Base-by-base conservation (phyloP, 352 stramenopile genomes). In the Pythium aristosporum region DNA sequence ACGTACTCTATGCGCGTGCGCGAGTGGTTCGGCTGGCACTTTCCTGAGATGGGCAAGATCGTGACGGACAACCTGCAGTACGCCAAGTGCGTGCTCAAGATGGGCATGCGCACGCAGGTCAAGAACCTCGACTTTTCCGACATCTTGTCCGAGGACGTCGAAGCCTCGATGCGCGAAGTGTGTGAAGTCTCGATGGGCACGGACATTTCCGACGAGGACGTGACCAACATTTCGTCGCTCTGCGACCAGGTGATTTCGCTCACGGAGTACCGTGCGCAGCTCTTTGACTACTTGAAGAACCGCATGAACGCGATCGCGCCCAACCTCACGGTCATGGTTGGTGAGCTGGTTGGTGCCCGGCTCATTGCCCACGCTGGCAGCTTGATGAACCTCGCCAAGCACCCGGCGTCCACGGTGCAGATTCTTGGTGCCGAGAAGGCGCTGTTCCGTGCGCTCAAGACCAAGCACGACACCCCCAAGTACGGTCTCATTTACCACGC, bases 401-500 rank as follows among this genome's bases (percentile, higher is more conserved):
- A 99, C 81, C 98, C 98, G 44, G 97, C 97, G 28, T 99, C 95
- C 12, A 99, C 98, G 2, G 96, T 99, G 46, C 91, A 97, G 73
- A 99, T 99, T 73, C 88, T 99, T 32, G 98, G 98, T 68, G 98
- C 98, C 12, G 98, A 99, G 79, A 99, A 99, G 86, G 98, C 98
- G 18, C 89, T 99, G 4, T 99, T 99, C 87, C 94, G 98, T 67
- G 98, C 98, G 10, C 85, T 99, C 2, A 99, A 99, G 85, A 99
- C 98, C 11, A 99, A 99, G 80, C 95, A 99, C 74, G 96, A 99
- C 75, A 99, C 98, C 12, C 98, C 98, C 10, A 99, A 99, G 80
- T 99, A 99, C 79, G 98, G 98, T 81, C 87, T 99, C n/a, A 99
- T 99, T 73, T 99, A 99, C 79, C 98, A 99, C 81, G 97, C 98